Base-by-base conservation (phyloP, 129 eudicot species). In the Arctium lappa region DNA sequence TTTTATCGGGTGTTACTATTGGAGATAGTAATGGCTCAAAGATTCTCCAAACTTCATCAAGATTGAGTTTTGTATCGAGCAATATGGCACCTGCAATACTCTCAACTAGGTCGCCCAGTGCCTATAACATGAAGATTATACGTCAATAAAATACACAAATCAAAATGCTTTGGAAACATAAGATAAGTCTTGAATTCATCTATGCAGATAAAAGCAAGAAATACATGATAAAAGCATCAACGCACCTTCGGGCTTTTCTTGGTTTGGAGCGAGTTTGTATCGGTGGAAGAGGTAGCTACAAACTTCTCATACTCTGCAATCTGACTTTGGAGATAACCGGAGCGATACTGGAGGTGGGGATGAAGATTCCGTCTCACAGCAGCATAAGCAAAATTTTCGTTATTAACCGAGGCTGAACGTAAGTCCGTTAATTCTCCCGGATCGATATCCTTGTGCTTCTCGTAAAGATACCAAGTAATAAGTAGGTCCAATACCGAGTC, bases 391-490 rank as follows among this genome's bases (percentile, higher is more conserved):
- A 96, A 93, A 77, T 84, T 91, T 79, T 96, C 99, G 62, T 96
- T 96, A 44, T 90, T 96, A 27, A 93, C 98, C 1, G 99, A 93
- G 32, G 99, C 98, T 10, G 99, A 88, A 5, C 99, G 95, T 87
- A 96, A 81, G 83, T 96, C 98, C 9, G 99, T 96, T 30, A 96
- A 39, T 56, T 90, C 95, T 56, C 99, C 99, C 0, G 97, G 98
- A 83, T 96, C 98, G 69, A 93, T 78, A 5, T 93, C 86, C 4
- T n/a, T 73, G 82, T 96, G 97, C 63, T 62, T 93, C 60, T 91
- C 77, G 86, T 90, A 96, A 18, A 93, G 85, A 83, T 96, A 79
- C 85, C 90, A 72, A 4, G 99, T 96, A 39, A 96, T 87, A 44
- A 96, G 94, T 78, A 96, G 56, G 85, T 93, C 99, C 91, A 96